Conservation (phyloP, 2,329 filamentous ascomycete genomes). For the Aspergillus ustus region DNA sequence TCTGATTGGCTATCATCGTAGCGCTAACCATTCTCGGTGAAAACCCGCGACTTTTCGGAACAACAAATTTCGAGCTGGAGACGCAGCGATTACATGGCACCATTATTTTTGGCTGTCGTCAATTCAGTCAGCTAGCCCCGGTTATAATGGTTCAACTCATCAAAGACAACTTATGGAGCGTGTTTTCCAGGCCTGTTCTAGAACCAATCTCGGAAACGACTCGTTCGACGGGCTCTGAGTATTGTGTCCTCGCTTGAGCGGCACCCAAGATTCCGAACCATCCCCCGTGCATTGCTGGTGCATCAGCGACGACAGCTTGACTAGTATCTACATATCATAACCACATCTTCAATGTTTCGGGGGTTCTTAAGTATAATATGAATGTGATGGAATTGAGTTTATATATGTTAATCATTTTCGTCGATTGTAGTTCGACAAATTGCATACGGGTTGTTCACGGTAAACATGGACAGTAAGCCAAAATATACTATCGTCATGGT, state of each 20-base stretch:
- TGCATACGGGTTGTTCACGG: too few species aligned
- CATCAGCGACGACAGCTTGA: neutral
- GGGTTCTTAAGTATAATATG: too few species aligned
- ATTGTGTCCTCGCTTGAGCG: neutral
- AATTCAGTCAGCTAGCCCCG: neutral
- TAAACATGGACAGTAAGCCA: too few species aligned
- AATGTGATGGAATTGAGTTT: too few species aligned
- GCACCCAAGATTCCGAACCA: neutral
- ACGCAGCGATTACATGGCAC: conserved; percentile 6
- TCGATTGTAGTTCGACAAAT: too few species aligned
- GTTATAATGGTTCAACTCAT: neutral
- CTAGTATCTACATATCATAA: neutral
- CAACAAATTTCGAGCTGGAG: conserved; percentile 26
- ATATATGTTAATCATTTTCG: too few species aligned
- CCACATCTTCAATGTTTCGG: too few species aligned
- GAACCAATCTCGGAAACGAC: neutral
- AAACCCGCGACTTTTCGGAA: conserved; percentile 44
- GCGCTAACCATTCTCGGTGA: conserved; percentile 40
- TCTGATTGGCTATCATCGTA: conserved; percentile 39
- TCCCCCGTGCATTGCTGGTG: neutral
- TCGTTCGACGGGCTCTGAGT: neutral
- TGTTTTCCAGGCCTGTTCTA: neutral
- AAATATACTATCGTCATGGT: too few species aligned
- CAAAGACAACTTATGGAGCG: neutral
- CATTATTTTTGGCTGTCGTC: neutral